These are phyloP conservation scores for Pachysandra terminalis DNA, from an alignment of 164 flowering plant genomes.

Conservation along the genomic window DNA sequence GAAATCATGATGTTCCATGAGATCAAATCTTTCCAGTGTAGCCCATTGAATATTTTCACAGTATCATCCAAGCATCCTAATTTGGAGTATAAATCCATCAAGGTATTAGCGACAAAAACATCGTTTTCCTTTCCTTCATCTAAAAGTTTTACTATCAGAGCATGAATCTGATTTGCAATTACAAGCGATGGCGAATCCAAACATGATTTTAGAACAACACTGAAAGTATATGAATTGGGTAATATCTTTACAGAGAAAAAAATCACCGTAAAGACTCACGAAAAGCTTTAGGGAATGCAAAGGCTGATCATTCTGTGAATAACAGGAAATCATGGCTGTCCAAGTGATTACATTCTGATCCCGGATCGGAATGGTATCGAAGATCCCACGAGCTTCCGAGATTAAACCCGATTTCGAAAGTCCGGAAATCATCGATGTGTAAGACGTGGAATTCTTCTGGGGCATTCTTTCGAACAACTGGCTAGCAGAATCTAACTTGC, in stretches of 20 bases:
- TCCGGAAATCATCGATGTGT: conserved; percentile 21
- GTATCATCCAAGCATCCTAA: conserved; percentile 21
- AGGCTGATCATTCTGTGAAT: conserved; percentile 16
- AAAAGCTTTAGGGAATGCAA: conserved; percentile 21
- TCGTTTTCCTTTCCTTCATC: conserved; percentile 7
- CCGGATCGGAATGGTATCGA: conserved; percentile 17
- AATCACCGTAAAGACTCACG: conserved; percentile 8
- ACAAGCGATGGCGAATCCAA: conserved; percentile 13
- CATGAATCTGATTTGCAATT: conserved; percentile 22
- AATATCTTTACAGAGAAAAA: conserved; percentile 15
- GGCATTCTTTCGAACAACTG: conserved; percentile 23
- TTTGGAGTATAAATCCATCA: conserved; percentile 27
- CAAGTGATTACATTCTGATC: conserved; percentile 23
- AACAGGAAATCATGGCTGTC: conserved; percentile 35
- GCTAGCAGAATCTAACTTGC: conserved; percentile 14
- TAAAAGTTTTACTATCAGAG: conserved; percentile 17
- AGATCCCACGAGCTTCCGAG: conserved; percentile 18
- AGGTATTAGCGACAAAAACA: conserved; percentile 22
- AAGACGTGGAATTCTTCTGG: conserved; percentile 15
- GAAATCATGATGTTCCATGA: conserved; percentile 28
- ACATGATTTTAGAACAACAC: conserved; percentile 23
- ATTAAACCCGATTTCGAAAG: conserved; percentile 22
- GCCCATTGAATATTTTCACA: conserved; percentile 25
- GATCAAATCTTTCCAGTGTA: conserved; percentile 26
- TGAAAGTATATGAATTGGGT: conserved; percentile 30